These are phyloP conservation scores for Aureobasidium mangrovei DNA, from an alignment of 2,329 filamentous ascomycete species.

Conservation along the genomic window DNA sequence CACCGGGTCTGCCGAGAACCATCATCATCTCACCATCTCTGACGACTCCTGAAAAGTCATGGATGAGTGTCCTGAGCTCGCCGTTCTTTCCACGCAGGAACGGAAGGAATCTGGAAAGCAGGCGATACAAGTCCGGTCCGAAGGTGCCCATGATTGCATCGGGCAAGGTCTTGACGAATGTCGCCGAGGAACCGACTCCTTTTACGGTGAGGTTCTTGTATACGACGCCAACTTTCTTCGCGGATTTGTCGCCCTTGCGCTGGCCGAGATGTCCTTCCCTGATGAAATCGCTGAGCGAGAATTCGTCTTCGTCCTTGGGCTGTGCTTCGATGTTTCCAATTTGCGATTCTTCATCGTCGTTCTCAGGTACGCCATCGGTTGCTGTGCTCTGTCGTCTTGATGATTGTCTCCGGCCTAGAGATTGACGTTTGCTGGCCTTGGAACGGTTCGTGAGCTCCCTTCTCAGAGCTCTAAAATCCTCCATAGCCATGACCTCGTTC, in stretches of 20 bases:
- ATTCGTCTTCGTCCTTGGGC: slow-evolving; percentile 49
- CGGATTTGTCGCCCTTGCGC: slow-evolving; percentile 55
- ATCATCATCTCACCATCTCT: slow-evolving; percentile 60
- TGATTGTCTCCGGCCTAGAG: slow-evolving; percentile 17
- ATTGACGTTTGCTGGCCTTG: slow-evolving; percentile 14
- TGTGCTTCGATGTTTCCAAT: slow-evolving; percentile 33
- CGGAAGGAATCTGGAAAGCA: slow-evolving; percentile 49
- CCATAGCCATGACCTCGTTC: slow-evolving; percentile 46
- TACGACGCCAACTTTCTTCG: slow-evolving; percentile 69
- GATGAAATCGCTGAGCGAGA: slow-evolving; percentile 62
- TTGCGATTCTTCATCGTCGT: slow-evolving; percentile 17
- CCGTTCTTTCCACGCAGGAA: slow-evolving; percentile 41
- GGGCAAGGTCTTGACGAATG: slow-evolving; percentile 63
- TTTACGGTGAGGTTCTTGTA: slow-evolving; percentile 70
- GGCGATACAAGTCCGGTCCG: slow-evolving; percentile 65
- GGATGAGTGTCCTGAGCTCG: slow-evolving; percentile 48
- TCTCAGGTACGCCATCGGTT: slow-evolving; percentile 14
- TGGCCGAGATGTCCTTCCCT: slow-evolving; percentile 69
- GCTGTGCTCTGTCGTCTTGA: slow-evolving; percentile 29
- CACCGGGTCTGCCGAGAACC: slow-evolving; percentile 62
- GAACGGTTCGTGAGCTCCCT: slow-evolving; percentile 47
- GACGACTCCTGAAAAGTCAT: slow-evolving; percentile 60
- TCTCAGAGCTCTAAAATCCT: slow-evolving; percentile 51
- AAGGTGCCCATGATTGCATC: slow-evolving; percentile 70
- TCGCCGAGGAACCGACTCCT: slow-evolving; percentile 56